Evolutionary conservation across 2,329 filamentous ascomycete species (phyloP).

Genomic region (Ceratocystis smalleyi): DNA sequence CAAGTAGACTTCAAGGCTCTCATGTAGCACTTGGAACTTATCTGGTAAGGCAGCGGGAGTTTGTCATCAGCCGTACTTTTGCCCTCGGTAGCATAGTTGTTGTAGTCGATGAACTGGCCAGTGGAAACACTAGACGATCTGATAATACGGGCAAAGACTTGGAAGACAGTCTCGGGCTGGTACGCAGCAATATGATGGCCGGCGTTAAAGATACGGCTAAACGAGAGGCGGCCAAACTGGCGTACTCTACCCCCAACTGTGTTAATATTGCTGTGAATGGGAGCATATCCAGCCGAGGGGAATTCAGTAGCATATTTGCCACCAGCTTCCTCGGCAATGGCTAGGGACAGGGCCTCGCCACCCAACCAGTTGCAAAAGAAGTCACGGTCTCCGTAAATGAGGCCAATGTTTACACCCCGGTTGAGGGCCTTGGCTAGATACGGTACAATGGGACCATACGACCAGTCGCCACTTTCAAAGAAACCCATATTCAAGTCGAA

Average conservation of each 20-base stretch:
- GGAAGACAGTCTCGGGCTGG: conserved; percentile 44
- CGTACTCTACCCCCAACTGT: conserved; percentile 59
- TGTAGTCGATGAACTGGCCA: conserved; percentile 36
- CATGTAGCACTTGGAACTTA: conserved; percentile 43
- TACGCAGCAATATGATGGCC: conserved; percentile 48
- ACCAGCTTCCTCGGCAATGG: conserved; percentile 36
- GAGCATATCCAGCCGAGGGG: conserved; percentile 51
- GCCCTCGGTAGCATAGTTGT: conserved; percentile 24
- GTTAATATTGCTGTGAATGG: conserved; percentile 48
- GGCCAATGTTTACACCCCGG: conserved; percentile 49
- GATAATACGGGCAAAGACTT: conserved; percentile 46
- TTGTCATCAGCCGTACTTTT: not conserved
- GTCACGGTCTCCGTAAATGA: conserved; percentile 54
- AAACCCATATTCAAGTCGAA: conserved; percentile 45
- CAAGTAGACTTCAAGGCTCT: conserved; percentile 36
- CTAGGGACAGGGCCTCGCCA: conserved; percentile 56
- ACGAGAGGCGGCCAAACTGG: conserved; percentile 60
- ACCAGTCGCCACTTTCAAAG: conserved; percentile 18
- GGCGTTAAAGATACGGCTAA: conserved; percentile 50
- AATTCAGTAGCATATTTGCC: conserved; percentile 40
- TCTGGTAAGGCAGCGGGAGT: not conserved
- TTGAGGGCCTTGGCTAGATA: conserved; percentile 43
- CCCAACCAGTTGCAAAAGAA: conserved; percentile 55
- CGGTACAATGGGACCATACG: conserved; percentile 22
- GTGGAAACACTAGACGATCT: conserved; percentile 39